Conservation (phyloP, 352 stramenopile species). For the Bremia lactucae region DNA sequence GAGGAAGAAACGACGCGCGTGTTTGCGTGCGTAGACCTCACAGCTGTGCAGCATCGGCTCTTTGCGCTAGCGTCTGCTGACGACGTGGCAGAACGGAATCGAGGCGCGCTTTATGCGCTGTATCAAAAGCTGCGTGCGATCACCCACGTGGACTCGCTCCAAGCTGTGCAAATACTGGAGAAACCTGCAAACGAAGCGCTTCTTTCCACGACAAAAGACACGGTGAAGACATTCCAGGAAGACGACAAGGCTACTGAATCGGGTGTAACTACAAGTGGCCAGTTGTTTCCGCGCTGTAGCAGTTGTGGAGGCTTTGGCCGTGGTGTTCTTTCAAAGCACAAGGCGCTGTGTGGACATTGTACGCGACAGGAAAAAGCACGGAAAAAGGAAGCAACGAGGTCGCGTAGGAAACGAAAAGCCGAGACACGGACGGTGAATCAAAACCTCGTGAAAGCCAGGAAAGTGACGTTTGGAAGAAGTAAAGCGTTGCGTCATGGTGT, state of each 20-base stretch:
- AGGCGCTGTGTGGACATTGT: slow-evolving; percentile 63
- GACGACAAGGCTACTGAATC: slow-evolving; percentile 6
- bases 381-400: slow-evolving; percentile 40
- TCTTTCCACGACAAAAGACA: slow-evolving; percentile 11
- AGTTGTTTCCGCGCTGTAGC: slow-evolving; percentile 64
- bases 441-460: slow-evolving; percentile 37
- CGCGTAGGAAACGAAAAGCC: slow-evolving; percentile 61
- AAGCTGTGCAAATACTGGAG: slow-evolving; percentile 29
- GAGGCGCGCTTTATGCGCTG: slow-evolving; percentile 60
- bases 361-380: slow-evolving; percentile 44
- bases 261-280: slow-evolving; percentile 43
- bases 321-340: slow-evolving; percentile 47
- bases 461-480: slow-evolving; percentile 83
- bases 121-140: slow-evolving; percentile 62
- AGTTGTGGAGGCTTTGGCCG: slow-evolving; percentile 67
- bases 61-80: slow-evolving; percentile 67
- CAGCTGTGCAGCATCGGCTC: slow-evolving; percentile 65
- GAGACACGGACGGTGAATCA: slow-evolving; percentile 26
- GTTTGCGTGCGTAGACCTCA: slow-evolving; percentile 54
- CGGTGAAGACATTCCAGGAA: slow-evolving; percentile 11
- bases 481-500: slow-evolving; percentile 65
- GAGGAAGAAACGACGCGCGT: slow-evolving; percentile 35
- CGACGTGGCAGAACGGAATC: slow-evolving; percentile 71
- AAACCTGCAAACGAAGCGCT: slow-evolving; percentile 27
- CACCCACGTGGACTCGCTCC: slow-evolving; percentile 71